A percentile compares a stretch with the other conserved stretches of the same genome.
Conservation (phyloP, 1,284 basidiomycete genomes). For the Testicularia cyperi region DNA sequence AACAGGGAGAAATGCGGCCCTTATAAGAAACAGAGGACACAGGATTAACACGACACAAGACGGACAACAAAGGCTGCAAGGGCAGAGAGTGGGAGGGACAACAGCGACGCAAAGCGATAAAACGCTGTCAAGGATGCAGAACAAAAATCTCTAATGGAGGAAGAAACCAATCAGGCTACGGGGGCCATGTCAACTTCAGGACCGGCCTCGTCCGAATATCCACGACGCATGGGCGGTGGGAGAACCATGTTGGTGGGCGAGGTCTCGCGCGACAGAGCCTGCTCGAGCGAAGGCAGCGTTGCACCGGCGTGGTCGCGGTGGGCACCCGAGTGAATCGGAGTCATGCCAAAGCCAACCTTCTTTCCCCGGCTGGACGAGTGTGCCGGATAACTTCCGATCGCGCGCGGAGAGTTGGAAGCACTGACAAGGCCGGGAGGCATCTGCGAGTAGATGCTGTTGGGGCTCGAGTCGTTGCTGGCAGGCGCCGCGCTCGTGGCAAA, state of each 20-base stretch:
- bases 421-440: conserved; percentile 8
- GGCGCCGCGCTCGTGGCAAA: conserved; percentile 14
- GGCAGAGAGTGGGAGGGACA: too few species aligned
- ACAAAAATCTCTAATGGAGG: too few species aligned
- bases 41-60: too few species aligned
- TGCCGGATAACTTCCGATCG: conserved; percentile 9
- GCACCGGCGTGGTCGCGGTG: conserved; percentile 15
- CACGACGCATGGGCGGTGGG: conserved; percentile 32
- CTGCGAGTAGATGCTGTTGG: conserved; percentile 32
- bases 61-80: too few species aligned
- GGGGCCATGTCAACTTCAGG: conserved; percentile 33
- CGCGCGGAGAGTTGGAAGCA: conserved; percentile 22
- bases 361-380: conserved; percentile 8
- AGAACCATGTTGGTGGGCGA: conserved; percentile 35
- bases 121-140: too few species aligned
- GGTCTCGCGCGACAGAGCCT: conserved; percentile 28
- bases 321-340: conserved; percentile 33
- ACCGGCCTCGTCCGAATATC: conserved; percentile 11
- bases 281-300: conserved; percentile 26
- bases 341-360: conserved; percentile 34
- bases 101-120: too few species aligned
- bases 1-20: too few species aligned
- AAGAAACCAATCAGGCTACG: background rate
- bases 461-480: conserved; percentile 35
- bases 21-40: too few species aligned